Percentiles rank a stretch among this genome's conserved stretches.
phyloP scores from a whole-genome alignment of 2,329 filamentous ascomycete species.

The Coniochaeta ligniaria region DNA sequence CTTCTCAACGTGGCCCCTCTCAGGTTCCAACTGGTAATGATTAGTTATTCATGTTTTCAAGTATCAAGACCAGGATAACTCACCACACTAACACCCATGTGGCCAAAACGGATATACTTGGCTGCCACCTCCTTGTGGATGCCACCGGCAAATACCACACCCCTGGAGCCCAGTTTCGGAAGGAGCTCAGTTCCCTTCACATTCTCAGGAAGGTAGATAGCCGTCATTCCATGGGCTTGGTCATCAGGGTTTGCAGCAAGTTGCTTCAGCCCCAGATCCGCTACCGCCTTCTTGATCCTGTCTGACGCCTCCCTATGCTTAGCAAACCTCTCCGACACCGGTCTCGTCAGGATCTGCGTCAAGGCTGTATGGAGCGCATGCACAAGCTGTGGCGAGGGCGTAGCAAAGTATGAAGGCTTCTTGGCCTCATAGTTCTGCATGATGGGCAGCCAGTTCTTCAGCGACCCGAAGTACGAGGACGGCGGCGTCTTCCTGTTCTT shows the following conservation, averaged over 20 bases:
- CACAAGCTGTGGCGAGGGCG: constrained; percentile 87
- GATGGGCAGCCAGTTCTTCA: constrained; percentile 97
- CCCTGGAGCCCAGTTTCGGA: constrained; percentile 76
- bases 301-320: constrained; percentile 73
- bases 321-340: constrained; percentile 76
- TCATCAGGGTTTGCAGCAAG: constrained; percentile 79
- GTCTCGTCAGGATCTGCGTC: constrained; percentile 73
- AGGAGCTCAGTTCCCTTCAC: constrained; percentile 76
- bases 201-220: constrained; percentile 86
- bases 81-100: constrained; percentile 92
- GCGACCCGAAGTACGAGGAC: constrained; percentile 86
- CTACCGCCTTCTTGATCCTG: constrained; percentile 77
- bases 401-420: constrained; percentile 97
- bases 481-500: constrained; percentile 75
- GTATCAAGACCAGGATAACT: constrained; percentile 22
- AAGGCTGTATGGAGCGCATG: constrained; percentile 88
- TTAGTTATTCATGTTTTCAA: constrained; percentile 9
- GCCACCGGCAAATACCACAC: constrained; percentile 89
- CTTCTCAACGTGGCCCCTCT: constrained; percentile 73
- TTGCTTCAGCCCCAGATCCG: constrained; percentile 78
- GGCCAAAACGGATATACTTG: constrained; percentile 92
- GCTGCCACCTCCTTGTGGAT: constrained; percentile 92
- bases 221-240: constrained; percentile 96
- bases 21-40: constrained; percentile 57
- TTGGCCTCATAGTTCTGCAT: constrained; percentile 99